Conservation (phyloP, 2,329 filamentous ascomycete genomes). For the Aspergillus sp. region DNA sequence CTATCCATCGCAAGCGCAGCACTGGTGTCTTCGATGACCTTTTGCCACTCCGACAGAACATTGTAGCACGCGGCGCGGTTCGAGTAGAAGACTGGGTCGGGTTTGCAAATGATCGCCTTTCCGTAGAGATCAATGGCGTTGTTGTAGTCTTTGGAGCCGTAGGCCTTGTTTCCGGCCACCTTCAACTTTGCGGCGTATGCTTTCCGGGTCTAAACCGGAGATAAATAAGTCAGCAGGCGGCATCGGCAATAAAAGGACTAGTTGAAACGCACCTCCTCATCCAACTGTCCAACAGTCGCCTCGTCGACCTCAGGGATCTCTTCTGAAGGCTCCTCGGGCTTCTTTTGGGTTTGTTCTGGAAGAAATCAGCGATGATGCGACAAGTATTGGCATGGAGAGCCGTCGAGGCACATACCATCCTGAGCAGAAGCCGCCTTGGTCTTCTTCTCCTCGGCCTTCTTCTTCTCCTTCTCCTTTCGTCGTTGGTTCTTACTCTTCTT, state of each 20-base stretch:
- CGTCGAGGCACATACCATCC: slow-evolving; percentile 34
- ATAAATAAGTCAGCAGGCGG: slow-evolving; percentile 2
- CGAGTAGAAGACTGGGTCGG: slow-evolving; percentile 97
- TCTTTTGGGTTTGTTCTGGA: slow-evolving; percentile 44
- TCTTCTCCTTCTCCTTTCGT: slow-evolving; percentile 66
- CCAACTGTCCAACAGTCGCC: slow-evolving; percentile 46
- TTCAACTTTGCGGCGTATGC: slow-evolving; percentile 90
- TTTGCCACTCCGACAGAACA: slow-evolving; percentile 87
- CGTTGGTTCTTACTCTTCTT: slow-evolving; percentile 89
- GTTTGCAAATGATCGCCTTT: slow-evolving; percentile 94
- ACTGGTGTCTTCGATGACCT: slow-evolving; percentile 95
- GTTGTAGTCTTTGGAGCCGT: slow-evolving; percentile 90
- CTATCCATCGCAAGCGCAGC: slow-evolving; percentile 90
- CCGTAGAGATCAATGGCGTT: slow-evolving; percentile 92
- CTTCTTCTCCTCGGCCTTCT: slow-evolving; percentile 52
- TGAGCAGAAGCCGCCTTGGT: slow-evolving; percentile 47
- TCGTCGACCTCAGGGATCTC: slow-evolving; percentile 67
- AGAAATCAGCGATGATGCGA: not conserved
- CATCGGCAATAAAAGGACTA: not conserved
- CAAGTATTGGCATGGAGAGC: slow-evolving; percentile 26
- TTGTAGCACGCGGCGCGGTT: slow-evolving; percentile 98
- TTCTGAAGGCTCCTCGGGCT: slow-evolving; percentile 54
- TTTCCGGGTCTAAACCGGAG: slow-evolving; percentile 65
- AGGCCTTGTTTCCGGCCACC: slow-evolving; percentile 93
- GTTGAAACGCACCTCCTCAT: slow-evolving; percentile 43